Base-by-base conservation (phyloP, 2,329 filamentous ascomycete species). In the Fusarium lateritium region DNA sequence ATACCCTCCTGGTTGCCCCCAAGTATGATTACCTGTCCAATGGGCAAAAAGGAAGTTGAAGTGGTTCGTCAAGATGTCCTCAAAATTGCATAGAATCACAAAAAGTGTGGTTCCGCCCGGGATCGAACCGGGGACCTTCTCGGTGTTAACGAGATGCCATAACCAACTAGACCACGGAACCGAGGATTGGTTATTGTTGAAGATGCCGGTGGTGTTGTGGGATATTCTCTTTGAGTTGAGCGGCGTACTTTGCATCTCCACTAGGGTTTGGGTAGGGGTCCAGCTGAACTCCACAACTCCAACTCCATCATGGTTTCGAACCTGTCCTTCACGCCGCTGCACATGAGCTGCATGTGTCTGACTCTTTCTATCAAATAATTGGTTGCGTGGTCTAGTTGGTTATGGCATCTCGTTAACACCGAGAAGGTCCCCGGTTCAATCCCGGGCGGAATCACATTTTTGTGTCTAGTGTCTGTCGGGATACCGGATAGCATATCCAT, bases 381-480 rank as follows among this genome's bases (percentile, higher is more conserved):
- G 67, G 67, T 73, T 73, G 39, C 67, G 70, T 73, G 71, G 71
- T 73, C 70, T 73, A 73, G 71, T 61, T 73, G 71, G 71, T 73
- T 50, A 72, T 72, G 70, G 70, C 70, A 72, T 71, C 71, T 73
- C 68, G 68, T 59, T 71, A 66, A 72, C 70, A 73, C 70, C 69
- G 69, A 73, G 71, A 73, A 73, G 72, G 71, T 73, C 72, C 69
- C 72, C 71, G 72, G 72, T 73, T 74, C 67, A 36, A 74, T 69
- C 71, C 72, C 71, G 72, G 69, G 72, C 71, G 69, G 69, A 73
- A 72, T 50, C 66, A 70, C 17, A 22, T 28, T 68, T 59, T 67
- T 64, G 33, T 34, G 7, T 28, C 3, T 15, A 7, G 10, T 21
- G 8, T 24, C 13, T 24, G 24, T 28, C 24, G 7, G 24, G 24